Conservation (phyloP, 495 filamentous ascomycete genomes). For the Aspergillus incahuasiensis region DNA sequence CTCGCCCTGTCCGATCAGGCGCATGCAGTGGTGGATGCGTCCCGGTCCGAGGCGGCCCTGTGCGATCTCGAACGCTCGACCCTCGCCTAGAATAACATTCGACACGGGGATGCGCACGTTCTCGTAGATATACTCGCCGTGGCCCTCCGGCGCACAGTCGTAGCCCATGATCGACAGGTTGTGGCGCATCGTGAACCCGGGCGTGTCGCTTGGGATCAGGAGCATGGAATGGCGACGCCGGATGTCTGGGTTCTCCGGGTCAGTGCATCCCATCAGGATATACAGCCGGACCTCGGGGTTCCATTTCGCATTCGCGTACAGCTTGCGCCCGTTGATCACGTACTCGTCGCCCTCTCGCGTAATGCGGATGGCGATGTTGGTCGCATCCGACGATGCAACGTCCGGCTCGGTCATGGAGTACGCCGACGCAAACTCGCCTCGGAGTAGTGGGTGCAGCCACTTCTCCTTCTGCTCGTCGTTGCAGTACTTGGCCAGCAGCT, state of each 20-base stretch:
- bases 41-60: constrained; percentile 14
- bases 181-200: constrained; percentile 6
- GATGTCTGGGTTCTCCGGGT: neutral
- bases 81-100: constrained; percentile 9
- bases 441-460: neutral
- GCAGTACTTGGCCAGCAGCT: constrained; percentile 12
- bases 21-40: constrained; percentile 16
- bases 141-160: constrained; percentile 11
- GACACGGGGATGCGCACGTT: constrained; percentile 7
- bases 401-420: constrained; percentile 16
- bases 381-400: constrained; percentile 10
- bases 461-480: constrained; percentile 9
- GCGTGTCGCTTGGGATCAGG: constrained; percentile 7
- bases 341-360: constrained; percentile 5
- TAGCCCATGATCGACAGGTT: constrained; percentile 12
- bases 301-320: neutral
- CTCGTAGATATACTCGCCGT: constrained; percentile 5
- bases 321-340: constrained; percentile 9
- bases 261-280: constrained; percentile 9
- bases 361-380: constrained; percentile 5
- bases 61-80: constrained; percentile 9
- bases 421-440: constrained; percentile 7
- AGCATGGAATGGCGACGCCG: constrained; percentile 7
- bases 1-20: constrained; percentile 9
- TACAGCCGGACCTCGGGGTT: neutral